Evolutionary conservation across 1,284 basidiomycete genomes (phyloP).

Genomic region (Heterobasidion parviporum): DNA sequence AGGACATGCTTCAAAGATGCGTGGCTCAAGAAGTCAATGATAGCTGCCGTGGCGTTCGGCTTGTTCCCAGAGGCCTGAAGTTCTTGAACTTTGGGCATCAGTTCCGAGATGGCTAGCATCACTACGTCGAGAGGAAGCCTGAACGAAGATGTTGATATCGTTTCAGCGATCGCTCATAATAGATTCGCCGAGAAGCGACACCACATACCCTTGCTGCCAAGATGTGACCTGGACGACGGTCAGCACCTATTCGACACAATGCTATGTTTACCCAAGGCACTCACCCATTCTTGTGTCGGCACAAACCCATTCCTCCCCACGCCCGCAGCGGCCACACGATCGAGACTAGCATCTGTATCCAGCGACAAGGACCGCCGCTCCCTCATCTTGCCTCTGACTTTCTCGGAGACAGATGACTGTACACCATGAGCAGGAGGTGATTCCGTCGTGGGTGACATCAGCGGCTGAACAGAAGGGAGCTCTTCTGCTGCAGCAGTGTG

Average conservation of each 20-base stretch:
- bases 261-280: constrained; percentile 16
- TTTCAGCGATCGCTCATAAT: not conserved
- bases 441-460: constrained; percentile 36
- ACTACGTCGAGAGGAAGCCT: constrained; percentile 82
- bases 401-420: constrained; percentile 56
- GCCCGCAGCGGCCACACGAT: constrained; percentile 54
- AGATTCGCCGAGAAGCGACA: no score
- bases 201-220: constrained; percentile 73
- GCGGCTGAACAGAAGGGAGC: constrained; percentile 16
- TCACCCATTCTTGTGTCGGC: constrained; percentile 91
- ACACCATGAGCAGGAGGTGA: constrained; percentile 12
- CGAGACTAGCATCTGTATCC: constrained; percentile 51
- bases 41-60: constrained; percentile 53
- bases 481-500: constrained; percentile 15
- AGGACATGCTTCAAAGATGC: constrained; percentile 62
- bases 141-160: constrained; percentile 3
- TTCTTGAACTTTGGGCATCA: constrained; percentile 81
- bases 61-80: constrained; percentile 57
- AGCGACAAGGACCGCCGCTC: constrained; percentile 53
- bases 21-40: constrained; percentile 62
- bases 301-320: constrained; percentile 85
- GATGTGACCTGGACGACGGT: constrained; percentile 52
- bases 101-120: constrained; percentile 77
- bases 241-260: not conserved
- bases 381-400: constrained; percentile 83